Conservation (phyloP, 148 eudicot genomes). For the Vaccinium corymbosum region DNA sequence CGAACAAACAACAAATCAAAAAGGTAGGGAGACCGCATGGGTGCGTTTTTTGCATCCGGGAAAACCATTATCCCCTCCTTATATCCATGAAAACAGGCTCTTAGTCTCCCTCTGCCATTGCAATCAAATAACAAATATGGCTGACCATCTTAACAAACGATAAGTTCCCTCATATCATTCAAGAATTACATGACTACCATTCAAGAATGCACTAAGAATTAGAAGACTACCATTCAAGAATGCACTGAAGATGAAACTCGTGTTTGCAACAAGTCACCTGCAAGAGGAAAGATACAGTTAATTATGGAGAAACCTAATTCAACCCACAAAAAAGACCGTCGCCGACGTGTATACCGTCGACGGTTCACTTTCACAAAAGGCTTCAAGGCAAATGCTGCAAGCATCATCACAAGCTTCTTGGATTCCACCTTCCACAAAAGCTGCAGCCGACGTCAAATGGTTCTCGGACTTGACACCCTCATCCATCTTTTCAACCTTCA, state of each 20-base stretch:
- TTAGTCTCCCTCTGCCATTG: not conserved
- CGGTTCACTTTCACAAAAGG: slow-evolving; percentile 69
- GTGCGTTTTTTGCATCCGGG: not conserved
- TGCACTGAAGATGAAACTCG: slow-evolving; percentile 97
- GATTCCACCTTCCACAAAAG: slow-evolving; percentile 80
- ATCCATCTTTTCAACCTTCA: slow-evolving; percentile 38
- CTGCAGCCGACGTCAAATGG: slow-evolving; percentile 77
- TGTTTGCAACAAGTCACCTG: slow-evolving; percentile 95
- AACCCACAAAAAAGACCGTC: slow-evolving; percentile 15
- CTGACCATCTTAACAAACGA: not conserved
- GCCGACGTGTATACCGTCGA: slow-evolving; percentile 44
- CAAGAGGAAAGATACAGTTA: slow-evolving; percentile 21
- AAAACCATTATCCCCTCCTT: not conserved
- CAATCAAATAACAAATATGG: not conserved
- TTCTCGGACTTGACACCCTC: slow-evolving; percentile 46
- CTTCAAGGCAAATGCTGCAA: slow-evolving; percentile 81
- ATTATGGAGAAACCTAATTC: not conserved
- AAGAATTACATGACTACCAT: slow-evolving; percentile 44
- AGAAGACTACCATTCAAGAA: slow-evolving; percentile 80
- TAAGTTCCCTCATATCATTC: not conserved
- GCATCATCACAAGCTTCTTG: slow-evolving; percentile 87
- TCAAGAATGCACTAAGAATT: slow-evolving; percentile 45
- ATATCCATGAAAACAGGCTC: slow-evolving; percentile 4
- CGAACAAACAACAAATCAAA: not conserved
- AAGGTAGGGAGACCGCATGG: not conserved